Evolutionary conservation across 2,329 filamentous ascomycete genomes (phyloP).

Genomic region (Fusarium oligoseptatum): DNA sequence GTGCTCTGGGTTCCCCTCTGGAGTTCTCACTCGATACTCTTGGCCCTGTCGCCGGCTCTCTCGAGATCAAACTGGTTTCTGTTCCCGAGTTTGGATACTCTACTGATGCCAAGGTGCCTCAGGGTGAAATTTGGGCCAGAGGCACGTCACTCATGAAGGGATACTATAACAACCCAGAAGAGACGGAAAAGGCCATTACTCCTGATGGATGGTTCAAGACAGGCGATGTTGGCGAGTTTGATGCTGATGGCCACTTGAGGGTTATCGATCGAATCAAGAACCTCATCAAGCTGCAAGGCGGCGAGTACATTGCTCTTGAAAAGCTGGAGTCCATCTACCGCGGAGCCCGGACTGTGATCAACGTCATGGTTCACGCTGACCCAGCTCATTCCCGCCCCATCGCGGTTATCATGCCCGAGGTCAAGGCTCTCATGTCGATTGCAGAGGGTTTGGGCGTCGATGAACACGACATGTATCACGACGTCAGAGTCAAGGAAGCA

Average conservation of each 20-base stretch:
- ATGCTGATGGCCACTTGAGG: constrained; percentile 80
- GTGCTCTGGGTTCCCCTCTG: constrained; percentile 82
- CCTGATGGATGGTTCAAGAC: constrained; percentile 96
- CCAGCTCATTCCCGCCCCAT: constrained; percentile 80
- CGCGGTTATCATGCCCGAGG: constrained; percentile 80
- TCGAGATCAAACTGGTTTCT: constrained; percentile 93
- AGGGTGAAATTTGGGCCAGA: constrained; percentile 92
- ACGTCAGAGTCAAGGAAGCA: constrained; percentile 71
- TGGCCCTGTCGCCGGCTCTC: constrained; percentile 79
- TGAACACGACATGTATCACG: constrained; percentile 74
- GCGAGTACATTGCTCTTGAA: constrained; percentile 98
- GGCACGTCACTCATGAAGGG: constrained; percentile 79
- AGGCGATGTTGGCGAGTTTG: constrained; percentile 93
- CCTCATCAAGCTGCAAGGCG: constrained; percentile 91
- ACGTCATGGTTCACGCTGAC: constrained; percentile 89
- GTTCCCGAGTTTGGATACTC: constrained; percentile 88
- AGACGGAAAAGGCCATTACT: constrained; percentile 82
- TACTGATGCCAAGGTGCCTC: constrained; percentile 79
- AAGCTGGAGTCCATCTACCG: constrained; percentile 94
- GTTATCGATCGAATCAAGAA: constrained; percentile 99
- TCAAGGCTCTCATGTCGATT: constrained; percentile 69
- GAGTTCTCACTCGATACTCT: constrained; percentile 83
- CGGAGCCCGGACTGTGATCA: constrained; percentile 79
- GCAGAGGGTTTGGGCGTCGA: constrained; percentile 72
- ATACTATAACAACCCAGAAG: constrained; percentile 88